Evolutionary conservation across 495 filamentous ascomycete species (phyloP).

Genomic region (Penicillium egyptiacum): DNA sequence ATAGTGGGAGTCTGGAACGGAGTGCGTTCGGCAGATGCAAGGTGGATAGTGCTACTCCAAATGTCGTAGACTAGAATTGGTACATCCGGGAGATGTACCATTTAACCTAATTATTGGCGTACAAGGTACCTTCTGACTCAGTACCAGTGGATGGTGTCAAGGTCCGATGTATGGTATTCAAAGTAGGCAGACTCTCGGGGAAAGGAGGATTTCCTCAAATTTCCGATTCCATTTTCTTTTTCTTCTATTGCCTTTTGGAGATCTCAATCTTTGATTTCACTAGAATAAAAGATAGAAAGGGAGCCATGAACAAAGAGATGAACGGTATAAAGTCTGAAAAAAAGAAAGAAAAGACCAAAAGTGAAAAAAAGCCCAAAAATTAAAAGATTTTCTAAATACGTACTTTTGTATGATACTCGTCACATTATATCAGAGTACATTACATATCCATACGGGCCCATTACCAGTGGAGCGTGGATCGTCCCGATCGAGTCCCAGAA

Average conservation of each 20-base stretch:
- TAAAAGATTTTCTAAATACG: slow-evolving; percentile 2
- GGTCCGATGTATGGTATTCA: neutral
- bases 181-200: slow-evolving; percentile 4
- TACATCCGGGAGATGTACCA: slow-evolving; percentile 3
- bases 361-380: slow-evolving; percentile 3
- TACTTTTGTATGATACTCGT: slow-evolving; percentile 11
- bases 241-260: neutral
- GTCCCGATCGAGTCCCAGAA: slow-evolving; percentile 35
- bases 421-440: slow-evolving; percentile 17
- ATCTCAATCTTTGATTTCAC: neutral
- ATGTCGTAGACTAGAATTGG: neutral
- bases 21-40: slow-evolving; percentile 27
- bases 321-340: neutral
- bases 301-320: neutral
- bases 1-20: slow-evolving; percentile 22
- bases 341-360: slow-evolving; percentile 14
- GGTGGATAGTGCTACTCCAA: slow-evolving; percentile 17
- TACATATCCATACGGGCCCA: slow-evolving; percentile 17
- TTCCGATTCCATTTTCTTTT: neutral
- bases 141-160: slow-evolving; percentile 7
- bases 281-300: too few species aligned
- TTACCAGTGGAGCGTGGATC: slow-evolving; percentile 30
- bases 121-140: neutral
- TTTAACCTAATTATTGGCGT: neutral
- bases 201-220: neutral